Conservation (phyloP, 345 rosid species). For the Camelina sativa region DNA sequence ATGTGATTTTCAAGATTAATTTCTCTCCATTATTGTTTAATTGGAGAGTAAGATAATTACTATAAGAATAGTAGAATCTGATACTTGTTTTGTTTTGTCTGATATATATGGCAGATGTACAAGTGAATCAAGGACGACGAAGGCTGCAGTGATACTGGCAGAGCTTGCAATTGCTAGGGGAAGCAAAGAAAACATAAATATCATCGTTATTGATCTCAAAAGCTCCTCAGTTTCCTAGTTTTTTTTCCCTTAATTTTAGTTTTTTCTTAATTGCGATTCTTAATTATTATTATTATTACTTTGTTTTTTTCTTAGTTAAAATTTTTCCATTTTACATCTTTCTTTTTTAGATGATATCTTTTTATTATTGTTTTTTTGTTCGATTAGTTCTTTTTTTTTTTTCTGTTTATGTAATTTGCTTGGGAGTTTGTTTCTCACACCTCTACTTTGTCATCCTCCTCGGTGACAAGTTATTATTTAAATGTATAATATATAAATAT, state of each 20-base stretch:
- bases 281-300: slow-evolving; percentile 16
- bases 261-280: neutral
- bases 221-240: slow-evolving; percentile 10
- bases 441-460: too few relatives aligned
- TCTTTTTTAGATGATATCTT: neutral
- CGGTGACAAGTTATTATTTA: too few relatives aligned
- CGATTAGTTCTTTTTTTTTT: neutral
- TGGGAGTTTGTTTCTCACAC: too few relatives aligned
- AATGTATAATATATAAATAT: too few relatives aligned
- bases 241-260: neutral
- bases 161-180: slow-evolving; percentile 65
- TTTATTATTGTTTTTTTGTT: neutral
- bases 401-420: neutral
- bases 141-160: slow-evolving; percentile 56
- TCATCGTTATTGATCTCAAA: slow-evolving; percentile 61
- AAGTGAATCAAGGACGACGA: slow-evolving; percentile 42
- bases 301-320: neutral
- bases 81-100: neutral
- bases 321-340: neutral
- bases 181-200: slow-evolving; percentile 63
- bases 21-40: neutral
- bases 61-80: neutral
- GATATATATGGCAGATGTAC: neutral
- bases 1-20: neutral
- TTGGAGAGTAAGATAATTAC: neutral